These are phyloP conservation scores for Prillingera fragicola DNA, from an alignment of 1,284 basidiomycete genomes.

Conservation along the genomic window DNA sequence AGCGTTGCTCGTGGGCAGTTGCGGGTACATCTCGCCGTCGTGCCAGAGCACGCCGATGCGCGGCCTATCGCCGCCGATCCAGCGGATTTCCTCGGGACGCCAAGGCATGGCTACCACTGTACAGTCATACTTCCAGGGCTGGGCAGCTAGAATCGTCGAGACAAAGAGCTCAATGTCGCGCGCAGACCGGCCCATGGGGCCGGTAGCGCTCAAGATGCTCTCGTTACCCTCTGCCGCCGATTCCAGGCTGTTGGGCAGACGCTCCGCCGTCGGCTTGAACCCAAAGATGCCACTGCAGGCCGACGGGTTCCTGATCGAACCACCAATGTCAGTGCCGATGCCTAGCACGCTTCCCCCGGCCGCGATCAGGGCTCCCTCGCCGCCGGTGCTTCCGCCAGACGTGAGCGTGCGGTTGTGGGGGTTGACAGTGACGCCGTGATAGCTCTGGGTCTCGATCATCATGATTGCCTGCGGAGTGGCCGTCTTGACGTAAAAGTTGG, in stretches of 20 bases:
- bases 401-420: constrained; percentile 56
- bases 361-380: constrained; percentile 57
- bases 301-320: constrained; percentile 64
- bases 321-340: constrained; percentile 66
- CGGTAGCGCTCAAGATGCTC: constrained; percentile 32
- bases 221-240: constrained; percentile 26
- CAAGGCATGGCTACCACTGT: constrained; percentile 13
- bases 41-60: constrained; percentile 46
- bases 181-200: constrained; percentile 37
- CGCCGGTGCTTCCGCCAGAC: constrained; percentile 59
- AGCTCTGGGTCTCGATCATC: constrained; percentile 21
- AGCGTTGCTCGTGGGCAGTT: constrained; percentile 43
- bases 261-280: constrained; percentile 37
- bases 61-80: constrained; percentile 16
- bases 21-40: constrained; percentile 45
- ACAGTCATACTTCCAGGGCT: constrained; percentile 42
- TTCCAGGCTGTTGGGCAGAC: constrained; percentile 37
- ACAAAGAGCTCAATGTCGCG: constrained; percentile 43
- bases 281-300: constrained; percentile 50
- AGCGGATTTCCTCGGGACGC: background rate
- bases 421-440: constrained; percentile 58
- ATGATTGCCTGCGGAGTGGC: constrained; percentile 21
- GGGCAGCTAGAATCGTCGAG: constrained; percentile 26
- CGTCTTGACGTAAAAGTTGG: constrained; percentile 23
- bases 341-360: constrained; percentile 56